These are phyloP conservation scores for Marasmius fiardii DNA, from an alignment of 1,284 basidiomycete genomes.

Conservation along the genomic window DNA sequence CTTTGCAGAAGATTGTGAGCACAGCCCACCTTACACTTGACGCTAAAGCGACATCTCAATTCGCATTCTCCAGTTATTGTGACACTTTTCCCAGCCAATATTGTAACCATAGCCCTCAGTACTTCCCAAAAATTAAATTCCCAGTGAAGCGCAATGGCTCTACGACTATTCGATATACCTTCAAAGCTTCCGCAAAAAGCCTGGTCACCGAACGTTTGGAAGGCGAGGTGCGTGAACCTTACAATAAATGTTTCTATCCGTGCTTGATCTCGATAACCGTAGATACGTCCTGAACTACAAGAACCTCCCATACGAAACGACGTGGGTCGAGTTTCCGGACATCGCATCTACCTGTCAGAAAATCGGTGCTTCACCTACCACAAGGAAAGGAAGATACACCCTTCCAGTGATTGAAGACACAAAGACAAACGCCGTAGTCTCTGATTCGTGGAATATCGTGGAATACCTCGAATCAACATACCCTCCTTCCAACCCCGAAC, in stretches of 20 bases:
- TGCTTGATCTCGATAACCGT: neutral
- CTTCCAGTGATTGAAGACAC: conserved; percentile 6
- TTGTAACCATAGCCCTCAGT: too few species aligned
- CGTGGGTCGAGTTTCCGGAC: conserved; percentile 29
- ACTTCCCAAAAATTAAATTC: too few species aligned
- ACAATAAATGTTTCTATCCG: too few species aligned
- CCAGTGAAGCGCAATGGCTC: neutral
- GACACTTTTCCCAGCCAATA: too few species aligned
- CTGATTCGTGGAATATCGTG: conserved; percentile 4
- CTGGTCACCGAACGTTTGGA: neutral
- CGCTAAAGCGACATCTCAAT: too few species aligned
- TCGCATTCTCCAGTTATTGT: too few species aligned
- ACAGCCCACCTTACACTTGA: too few species aligned
- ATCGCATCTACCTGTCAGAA: conserved; percentile 24
- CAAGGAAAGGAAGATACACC: neutral
- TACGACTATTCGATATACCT: neutral
- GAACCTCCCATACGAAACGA: conserved; percentile 24
- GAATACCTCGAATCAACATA: conserved; percentile 1
- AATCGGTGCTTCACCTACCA: conserved; percentile 24
- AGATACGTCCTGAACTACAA: conserved; percentile 28
- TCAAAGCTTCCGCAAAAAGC: neutral
- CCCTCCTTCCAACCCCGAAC: neutral
- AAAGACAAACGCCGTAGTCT: neutral
- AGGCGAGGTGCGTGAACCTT: neutral
- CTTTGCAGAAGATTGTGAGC: too few species aligned